phyloP scores from a whole-genome alignment of 139 green algal genomes.

The Deuterostichococcus epilithicus region DNA sequence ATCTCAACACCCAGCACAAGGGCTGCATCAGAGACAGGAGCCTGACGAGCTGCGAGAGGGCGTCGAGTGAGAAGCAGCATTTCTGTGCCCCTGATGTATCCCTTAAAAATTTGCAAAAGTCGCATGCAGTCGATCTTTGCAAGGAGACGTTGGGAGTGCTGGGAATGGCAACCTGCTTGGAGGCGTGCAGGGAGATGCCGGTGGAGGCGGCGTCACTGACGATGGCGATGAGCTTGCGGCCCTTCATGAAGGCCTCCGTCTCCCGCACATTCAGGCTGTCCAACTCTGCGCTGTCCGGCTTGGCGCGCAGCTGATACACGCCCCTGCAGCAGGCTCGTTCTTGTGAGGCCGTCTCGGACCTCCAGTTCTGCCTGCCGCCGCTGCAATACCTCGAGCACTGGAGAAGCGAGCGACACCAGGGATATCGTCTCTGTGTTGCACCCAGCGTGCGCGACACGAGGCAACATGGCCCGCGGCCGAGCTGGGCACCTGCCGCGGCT shows the following conservation, averaged over 20 bases:
- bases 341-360: not conserved
- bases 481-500: not conserved
- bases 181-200: conserved; percentile 76
- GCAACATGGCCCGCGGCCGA: too few relatives aligned
- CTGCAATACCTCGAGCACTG: too few relatives aligned
- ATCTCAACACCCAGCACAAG: too few relatives aligned
- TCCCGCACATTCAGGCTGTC: conserved; percentile 78
- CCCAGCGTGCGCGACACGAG: too few relatives aligned
- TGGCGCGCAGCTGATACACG: conserved; percentile 62
- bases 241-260: conserved; percentile 74
- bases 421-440: too few relatives aligned
- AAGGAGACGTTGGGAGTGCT: not conserved
- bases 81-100: not conserved
- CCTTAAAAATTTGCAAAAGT: not conserved
- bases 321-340: not conserved
- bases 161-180: conserved; percentile 17
- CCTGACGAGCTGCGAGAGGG: not conserved
- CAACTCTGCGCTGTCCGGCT: conserved; percentile 66
- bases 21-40: too few relatives aligned
- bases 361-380: not conserved
- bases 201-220: conserved; percentile 85
- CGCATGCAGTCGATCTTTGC: not conserved
- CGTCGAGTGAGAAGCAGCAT: too few relatives aligned
- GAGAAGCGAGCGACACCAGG: too few relatives aligned
- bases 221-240: conserved; percentile 86